Evolutionary conservation across 2,329 filamentous ascomycete genomes (phyloP).

Genomic region (Claviceps cyperi): DNA sequence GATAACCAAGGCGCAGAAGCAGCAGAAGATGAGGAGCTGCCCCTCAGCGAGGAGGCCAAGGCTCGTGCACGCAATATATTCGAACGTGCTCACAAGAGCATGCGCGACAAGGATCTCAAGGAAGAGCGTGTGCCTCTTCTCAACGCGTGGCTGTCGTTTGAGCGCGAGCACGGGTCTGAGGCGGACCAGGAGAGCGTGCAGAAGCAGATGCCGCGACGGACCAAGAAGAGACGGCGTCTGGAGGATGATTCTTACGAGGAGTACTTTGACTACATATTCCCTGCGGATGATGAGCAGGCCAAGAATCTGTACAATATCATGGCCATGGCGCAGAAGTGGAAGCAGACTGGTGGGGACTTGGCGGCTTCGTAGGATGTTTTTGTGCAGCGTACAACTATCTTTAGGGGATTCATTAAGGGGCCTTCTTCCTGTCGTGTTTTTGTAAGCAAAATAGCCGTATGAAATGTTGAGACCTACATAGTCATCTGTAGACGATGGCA

Average conservation of each 20-base stretch:
- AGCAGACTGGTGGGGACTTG: conserved; percentile 35
- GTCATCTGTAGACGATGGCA: no score
- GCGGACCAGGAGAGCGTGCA: conserved; percentile 72
- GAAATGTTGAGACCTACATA: no score
- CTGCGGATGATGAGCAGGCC: conserved; percentile 78
- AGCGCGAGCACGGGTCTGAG: conserved; percentile 63
- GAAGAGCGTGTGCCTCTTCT: conserved; percentile 88
- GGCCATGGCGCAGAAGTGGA: conserved; percentile 80
- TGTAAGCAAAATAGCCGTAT: no score
- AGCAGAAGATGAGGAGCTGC: conserved; percentile 46
- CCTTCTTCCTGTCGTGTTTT: no score
- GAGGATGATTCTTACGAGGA: conserved; percentile 90
- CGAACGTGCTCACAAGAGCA: conserved; percentile 66
- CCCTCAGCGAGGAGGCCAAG: conserved; percentile 72
- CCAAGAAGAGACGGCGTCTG: conserved; percentile 82
- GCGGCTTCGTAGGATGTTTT: conserved; percentile 10
- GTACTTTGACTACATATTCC: conserved; percentile 95
- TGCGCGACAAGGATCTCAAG: conserved; percentile 83
- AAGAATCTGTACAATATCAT: conserved; percentile 73
- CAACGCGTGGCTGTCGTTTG: conserved; percentile 85
- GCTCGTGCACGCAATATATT: conserved; percentile 69
- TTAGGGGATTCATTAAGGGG: not conserved
- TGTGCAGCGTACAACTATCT: not conserved
- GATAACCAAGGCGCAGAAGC: conserved; percentile 14
- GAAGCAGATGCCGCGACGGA: conserved; percentile 83